These are phyloP conservation scores for Ophiostoma ulmi DNA, from an alignment of 2,329 filamentous ascomycete genomes.

Conservation along the genomic window DNA sequence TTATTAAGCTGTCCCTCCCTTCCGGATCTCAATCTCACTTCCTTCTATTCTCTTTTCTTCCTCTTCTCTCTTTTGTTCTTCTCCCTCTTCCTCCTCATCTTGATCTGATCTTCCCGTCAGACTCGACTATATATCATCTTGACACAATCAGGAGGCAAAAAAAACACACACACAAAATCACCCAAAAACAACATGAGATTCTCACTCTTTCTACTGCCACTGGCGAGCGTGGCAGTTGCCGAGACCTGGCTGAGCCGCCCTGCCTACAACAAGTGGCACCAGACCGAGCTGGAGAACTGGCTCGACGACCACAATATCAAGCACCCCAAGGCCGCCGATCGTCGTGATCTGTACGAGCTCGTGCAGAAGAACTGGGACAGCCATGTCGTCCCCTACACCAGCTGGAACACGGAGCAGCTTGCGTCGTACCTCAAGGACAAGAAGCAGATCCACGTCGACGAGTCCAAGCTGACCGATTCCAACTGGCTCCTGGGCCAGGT, in stretches of 20 bases:
- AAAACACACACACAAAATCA: conserved; percentile 39
- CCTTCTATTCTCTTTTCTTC: neutral
- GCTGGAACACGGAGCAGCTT: conserved; percentile 68
- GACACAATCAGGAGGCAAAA: conserved; percentile 43
- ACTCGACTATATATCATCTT: neutral
- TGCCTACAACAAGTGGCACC: conserved; percentile 98
- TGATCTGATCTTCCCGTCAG: neutral
- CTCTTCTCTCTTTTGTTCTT: neutral
- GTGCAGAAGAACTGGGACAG: conserved; percentile 84
- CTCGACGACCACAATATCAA: conserved; percentile 87
- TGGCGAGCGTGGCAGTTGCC: conserved; percentile 63
- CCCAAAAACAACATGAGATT: conserved; percentile 62
- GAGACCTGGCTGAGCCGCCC: conserved; percentile 83
- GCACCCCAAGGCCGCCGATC: conserved; percentile 83
- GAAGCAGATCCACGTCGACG: conserved; percentile 61
- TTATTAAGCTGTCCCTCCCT: conserved; percentile 7
- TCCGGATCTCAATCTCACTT: neutral
- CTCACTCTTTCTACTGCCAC: conserved; percentile 65
- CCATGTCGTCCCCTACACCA: conserved; percentile 68
- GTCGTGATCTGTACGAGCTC: conserved; percentile 89
- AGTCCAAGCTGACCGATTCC: conserved; percentile 46
- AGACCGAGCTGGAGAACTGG: conserved; percentile 96
- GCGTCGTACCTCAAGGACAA: conserved; percentile 63
- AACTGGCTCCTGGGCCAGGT: conserved; percentile 65
- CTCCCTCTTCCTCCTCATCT: neutral